phyloP scores from a whole-genome alignment of 805 yeast genomes.

The Candida koratica region DNA sequence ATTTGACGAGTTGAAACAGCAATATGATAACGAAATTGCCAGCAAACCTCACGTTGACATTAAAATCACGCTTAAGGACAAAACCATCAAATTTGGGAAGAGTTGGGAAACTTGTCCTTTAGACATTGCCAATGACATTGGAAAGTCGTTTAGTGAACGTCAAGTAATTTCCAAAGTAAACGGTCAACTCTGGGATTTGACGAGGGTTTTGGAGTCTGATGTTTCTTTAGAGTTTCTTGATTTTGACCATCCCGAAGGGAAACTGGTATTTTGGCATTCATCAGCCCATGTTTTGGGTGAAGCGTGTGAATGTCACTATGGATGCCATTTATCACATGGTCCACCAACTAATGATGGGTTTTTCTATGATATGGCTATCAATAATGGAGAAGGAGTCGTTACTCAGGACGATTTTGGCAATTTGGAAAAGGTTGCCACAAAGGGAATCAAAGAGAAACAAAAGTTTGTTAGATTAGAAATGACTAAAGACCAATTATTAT shows the following conservation, averaged over 20 bases:
- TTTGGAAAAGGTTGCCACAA: slow-evolving; percentile 82
- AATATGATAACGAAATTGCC: slow-evolving; percentile 70
- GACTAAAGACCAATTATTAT: slow-evolving; percentile 84
- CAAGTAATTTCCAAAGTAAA: slow-evolving; percentile 88
- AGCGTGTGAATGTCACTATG: slow-evolving; percentile 94
- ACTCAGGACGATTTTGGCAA: slow-evolving; percentile 78
- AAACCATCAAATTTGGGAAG: slow-evolving; percentile 69
- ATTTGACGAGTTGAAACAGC: slow-evolving; percentile 75
- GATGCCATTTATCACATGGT: slow-evolving; percentile 83
- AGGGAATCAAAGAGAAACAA: slow-evolving; percentile 92
- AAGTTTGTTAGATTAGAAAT: slow-evolving; percentile 89
- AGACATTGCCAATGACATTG: slow-evolving; percentile 77
- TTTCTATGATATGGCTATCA: slow-evolving; percentile 91
- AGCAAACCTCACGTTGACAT: slow-evolving; percentile 56
- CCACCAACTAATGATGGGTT: slow-evolving; percentile 98
- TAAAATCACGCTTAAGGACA: slow-evolving; percentile 82
- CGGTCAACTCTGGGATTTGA: slow-evolving; percentile 91
- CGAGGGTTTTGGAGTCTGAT: slow-evolving; percentile 82
- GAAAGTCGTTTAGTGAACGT: slow-evolving; percentile 84
- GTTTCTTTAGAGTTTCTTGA: slow-evolving; percentile 75
- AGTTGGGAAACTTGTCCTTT: slow-evolving; percentile 90
- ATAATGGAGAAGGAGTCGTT: slow-evolving; percentile 64
- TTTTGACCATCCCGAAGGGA: slow-evolving; percentile 92
- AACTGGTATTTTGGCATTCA: slow-evolving; percentile 96
- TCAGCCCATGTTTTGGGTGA: slow-evolving; percentile 98